phyloP scores from a whole-genome alignment of 202 grass and related monocot species.

The Setaria viridis region DNA sequence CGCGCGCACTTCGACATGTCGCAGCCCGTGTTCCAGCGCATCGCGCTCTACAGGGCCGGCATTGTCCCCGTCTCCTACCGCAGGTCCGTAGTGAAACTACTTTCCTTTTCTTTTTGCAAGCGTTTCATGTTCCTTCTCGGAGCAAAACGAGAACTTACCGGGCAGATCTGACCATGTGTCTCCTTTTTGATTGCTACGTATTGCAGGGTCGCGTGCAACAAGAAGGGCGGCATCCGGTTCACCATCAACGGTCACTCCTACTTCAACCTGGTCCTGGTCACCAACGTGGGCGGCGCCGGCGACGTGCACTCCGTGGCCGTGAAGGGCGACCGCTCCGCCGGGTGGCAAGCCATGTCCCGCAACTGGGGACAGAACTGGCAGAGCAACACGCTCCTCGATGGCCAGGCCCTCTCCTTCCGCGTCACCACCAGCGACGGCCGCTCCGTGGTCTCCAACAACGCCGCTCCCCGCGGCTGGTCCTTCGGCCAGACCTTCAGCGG shows the following conservation, averaged over 20 bases:
- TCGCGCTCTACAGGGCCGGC: slow-evolving; percentile 83
- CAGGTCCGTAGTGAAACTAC: slow-evolving; percentile 11
- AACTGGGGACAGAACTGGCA: slow-evolving; percentile 99
- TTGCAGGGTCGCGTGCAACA: slow-evolving; percentile 77
- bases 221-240: slow-evolving; percentile 89
- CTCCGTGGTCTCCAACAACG: slow-evolving; percentile 64
- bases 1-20: slow-evolving; percentile 86
- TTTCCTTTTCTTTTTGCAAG: fast-evolving
- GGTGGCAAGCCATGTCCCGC: slow-evolving; percentile 76
- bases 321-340: slow-evolving; percentile 43
- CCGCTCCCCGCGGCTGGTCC: slow-evolving; percentile 63
- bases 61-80: slow-evolving; percentile 82
- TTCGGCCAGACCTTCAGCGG: slow-evolving; percentile 94
- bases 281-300: slow-evolving; percentile 89
- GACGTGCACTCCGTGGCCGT: slow-evolving; percentile 80
- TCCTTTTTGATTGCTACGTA: fast-evolving
- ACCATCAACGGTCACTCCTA: slow-evolving; percentile 96
- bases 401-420: slow-evolving; percentile 76
- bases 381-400: slow-evolving; percentile 65
- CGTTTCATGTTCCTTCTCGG: neutral
- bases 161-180: neutral
- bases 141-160: neutral
- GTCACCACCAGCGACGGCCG: slow-evolving; percentile 74
- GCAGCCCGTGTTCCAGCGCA: slow-evolving; percentile 88
- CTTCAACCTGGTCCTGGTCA: slow-evolving; percentile 95